Base-by-base conservation (phyloP, 768 basidiomycete genomes). In the Mycena crocata region DNA sequence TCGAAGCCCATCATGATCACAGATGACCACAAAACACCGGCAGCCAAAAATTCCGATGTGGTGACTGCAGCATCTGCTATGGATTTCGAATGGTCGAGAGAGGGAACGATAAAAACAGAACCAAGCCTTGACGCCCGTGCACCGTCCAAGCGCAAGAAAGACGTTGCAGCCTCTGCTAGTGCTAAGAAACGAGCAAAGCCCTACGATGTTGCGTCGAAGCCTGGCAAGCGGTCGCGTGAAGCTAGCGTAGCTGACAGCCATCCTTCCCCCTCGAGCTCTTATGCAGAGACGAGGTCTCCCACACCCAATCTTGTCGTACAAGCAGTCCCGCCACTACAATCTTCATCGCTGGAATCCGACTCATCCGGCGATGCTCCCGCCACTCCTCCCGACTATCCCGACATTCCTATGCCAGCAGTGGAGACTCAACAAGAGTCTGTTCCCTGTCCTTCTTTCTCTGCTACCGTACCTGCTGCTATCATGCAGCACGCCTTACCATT, bases 1-100 rank as follows among this genome's bases (percentile, higher is more conserved):
- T 93, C 95, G 2, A 88, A 90, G 32, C 95, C 97, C 5, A 96
- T 99, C 71, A 96, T 99, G 91, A 99, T 99, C 71, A 99, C 97
- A 2, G 98, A 99, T 81, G 98, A 99, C 78, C 98, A 99, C 82
- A 99, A 99, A 81, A 95, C 82, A 5, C 71, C 77, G 51, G 78
- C 51, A 68, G 63, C 72, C 15, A 72, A 70, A 54, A 30, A 45
- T 21, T 30, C 75, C 67, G 84, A 81, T 54, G 76, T 81, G 35
- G 57, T 72, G 15, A 71, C 75, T 61, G 76, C 69, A n/a, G 75
- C 81, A 37, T 68, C 79, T 51, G 76, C 77, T 40, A 70, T 80
- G 28, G 85, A 86, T 57, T 73, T 81, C 40, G 87, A 88, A 31
- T 90, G 89, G 90, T 75, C 84, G 71, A 71, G 79, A 21, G 71